These are phyloP conservation scores for Alternaria gansuensis DNA, from an alignment of 2,329 filamentous ascomycete species.

Conservation along the genomic window DNA sequence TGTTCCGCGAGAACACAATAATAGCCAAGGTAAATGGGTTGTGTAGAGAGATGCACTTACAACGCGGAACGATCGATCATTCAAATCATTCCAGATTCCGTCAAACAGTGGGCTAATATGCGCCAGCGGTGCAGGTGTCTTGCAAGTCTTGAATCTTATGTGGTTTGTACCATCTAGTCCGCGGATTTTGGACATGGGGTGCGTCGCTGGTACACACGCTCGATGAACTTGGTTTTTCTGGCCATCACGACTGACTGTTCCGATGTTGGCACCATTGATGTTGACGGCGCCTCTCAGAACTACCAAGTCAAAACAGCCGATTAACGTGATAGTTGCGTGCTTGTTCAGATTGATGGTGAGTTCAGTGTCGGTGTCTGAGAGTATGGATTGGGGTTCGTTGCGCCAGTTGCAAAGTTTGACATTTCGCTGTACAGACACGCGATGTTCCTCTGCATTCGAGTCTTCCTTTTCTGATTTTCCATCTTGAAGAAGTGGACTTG, in stretches of 20 bases:
- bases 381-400: slow-evolving; percentile 31
- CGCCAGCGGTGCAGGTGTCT: slow-evolving; percentile 64
- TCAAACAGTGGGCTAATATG: slow-evolving; percentile 72
- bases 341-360: slow-evolving; percentile 43
- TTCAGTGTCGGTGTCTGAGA: slow-evolving; percentile 37
- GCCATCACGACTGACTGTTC: slow-evolving; percentile 49
- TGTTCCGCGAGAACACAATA: background rate
- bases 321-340: slow-evolving; percentile 49
- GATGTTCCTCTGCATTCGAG: slow-evolving; percentile 30
- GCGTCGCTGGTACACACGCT: slow-evolving; percentile 73
- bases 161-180: slow-evolving; percentile 63
- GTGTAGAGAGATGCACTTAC: slow-evolving; percentile 9
- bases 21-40: background rate
- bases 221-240: slow-evolving; percentile 50
- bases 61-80: slow-evolving; percentile 41
- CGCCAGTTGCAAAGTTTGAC: slow-evolving; percentile 48
- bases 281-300: slow-evolving; percentile 70
- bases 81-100: slow-evolving; percentile 68
- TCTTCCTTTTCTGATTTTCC: slow-evolving; percentile 32
- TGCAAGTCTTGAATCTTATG: slow-evolving; percentile 58
- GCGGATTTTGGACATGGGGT: slow-evolving; percentile 72
- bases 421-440: slow-evolving; percentile 27
- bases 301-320: slow-evolving; percentile 74
- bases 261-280: slow-evolving; percentile 71
- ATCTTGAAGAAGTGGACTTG: slow-evolving; percentile 27